phyloP scores from a whole-genome alignment of 2,329 filamentous ascomycete genomes.

The Beauveria australis region DNA sequence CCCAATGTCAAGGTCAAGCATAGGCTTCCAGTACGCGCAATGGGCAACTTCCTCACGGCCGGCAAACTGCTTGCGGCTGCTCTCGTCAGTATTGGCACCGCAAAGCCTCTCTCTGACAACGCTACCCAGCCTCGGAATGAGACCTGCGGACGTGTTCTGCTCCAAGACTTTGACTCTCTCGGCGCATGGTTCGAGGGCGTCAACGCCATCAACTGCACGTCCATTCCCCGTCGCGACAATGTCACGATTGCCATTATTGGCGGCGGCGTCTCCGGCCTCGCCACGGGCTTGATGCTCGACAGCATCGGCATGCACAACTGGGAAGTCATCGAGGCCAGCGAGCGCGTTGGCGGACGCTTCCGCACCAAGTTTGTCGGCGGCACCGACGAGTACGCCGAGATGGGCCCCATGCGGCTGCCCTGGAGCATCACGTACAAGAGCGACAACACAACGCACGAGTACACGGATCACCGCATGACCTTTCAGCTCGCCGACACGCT shows the following conservation, averaged over 20 bases:
- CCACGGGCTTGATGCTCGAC: slow-evolving; percentile 27
- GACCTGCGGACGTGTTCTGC: not conserved
- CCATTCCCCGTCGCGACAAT: slow-evolving; percentile 14
- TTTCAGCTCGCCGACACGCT: slow-evolving; percentile 33
- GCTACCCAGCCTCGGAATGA: not conserved
- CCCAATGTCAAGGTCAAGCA: not conserved
- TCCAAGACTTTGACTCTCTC: slow-evolving; percentile 22
- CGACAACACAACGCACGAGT: slow-evolving; percentile 32
- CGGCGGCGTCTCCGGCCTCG: slow-evolving; percentile 25
- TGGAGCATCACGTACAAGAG: slow-evolving; percentile 30
- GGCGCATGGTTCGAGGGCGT: slow-evolving; percentile 33
- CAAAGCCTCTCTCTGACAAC: not conserved
- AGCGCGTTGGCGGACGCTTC: slow-evolving; percentile 34
- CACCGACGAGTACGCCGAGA: slow-evolving; percentile 26
- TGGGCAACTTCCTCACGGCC: not conserved
- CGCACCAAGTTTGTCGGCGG: slow-evolving; percentile 34
- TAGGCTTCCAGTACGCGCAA: not conserved
- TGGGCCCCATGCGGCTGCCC: slow-evolving; percentile 38
- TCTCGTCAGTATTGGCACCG: not conserved
- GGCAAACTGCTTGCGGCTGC: not conserved
- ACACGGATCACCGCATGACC: slow-evolving; percentile 34
- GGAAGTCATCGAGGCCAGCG: slow-evolving; percentile 35
- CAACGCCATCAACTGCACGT: slow-evolving; percentile 24
- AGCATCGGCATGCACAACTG: slow-evolving; percentile 36
- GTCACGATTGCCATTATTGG: slow-evolving; percentile 26